Evolutionary conservation across 345 rosid genomes (phyloP), one percentile per base, ranked within the genome.

Genomic region (Cardamine resedifolia): DNA sequence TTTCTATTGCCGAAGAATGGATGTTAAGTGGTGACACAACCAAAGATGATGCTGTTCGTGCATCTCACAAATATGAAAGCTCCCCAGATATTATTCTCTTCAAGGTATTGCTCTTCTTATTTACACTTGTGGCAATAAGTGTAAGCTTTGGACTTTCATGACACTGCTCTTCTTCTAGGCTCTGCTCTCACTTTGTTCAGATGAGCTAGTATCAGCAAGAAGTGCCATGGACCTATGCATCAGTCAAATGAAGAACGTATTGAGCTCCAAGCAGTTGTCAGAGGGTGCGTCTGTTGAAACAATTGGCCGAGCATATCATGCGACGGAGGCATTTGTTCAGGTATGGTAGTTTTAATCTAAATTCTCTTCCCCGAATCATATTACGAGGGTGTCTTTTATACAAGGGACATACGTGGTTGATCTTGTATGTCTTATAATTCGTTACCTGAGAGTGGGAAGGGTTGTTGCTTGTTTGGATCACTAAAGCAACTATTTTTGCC

Each of bases 1-100:
- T 88, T 72, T 84, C 92, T 63, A 83, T 94, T 76, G 79, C 96
- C 62, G 97, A 94, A 79, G 98, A 91, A 82, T 94, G 97, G 97
- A 91, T 91, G 90, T 81, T 94, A 39, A 89, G 87, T 30, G 97
- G 97, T 10, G 90, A 91, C 77, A 64, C 84, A 56, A 71, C 50
- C 27, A 94, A 91, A 82, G 98, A 94, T 78, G 93, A 83, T 70
- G 83, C 83, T 79, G 83, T 89, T 36, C 96, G 98, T 72, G 81
- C 87, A 56, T 83, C 97, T 44, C 98, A 94, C 77, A 84, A 84
- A 64, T 94, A 86, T 86, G 95, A 88, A 84, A 94, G 91, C 84
- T 83, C 98, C 48, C 97, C 97, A 26, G 98, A 94, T 76, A 87
- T 94, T 68, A 83, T 80, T 74, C 96, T 94, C 59, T 91, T 94